Evolutionary conservation across 2,329 filamentous ascomycete genomes (phyloP), one percentile per base, ranked within the genome.

Genomic region (Phaeoacremonium minimum): DNA sequence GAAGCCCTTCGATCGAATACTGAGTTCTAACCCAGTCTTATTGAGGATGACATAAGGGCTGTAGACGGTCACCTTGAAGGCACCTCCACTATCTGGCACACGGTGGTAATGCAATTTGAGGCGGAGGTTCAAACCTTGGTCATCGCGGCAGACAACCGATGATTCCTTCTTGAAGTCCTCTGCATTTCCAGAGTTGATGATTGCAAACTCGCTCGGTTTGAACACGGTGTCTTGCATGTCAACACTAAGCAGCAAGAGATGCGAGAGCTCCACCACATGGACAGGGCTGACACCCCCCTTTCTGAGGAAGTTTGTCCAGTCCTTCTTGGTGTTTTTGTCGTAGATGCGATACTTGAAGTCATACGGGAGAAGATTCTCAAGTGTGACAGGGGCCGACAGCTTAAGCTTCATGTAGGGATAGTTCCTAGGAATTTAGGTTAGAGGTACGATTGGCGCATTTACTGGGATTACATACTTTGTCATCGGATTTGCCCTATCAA

Each of bases 301-400:
- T 39, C 93, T 81, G 32, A 98, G 67, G 65, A 98, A 98, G 58
- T 98, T 98, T 5, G 88, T 94, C 93, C 93, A 98, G 57, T 98
- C 93, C 57, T 94, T 95, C 70, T 91, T 94, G 0, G 90, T 96
- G 58, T 95, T 94, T 67, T 94, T 96, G 67, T 98, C 93, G 55
- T 97, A 98, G 37, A 98, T 97, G 37, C 91, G 82, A 60, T 98
- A 98, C 62, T 98, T 97, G 78, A 98, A 98, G 61, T 98, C 93
- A 55, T 93, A 97, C 0, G 93, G 93, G 26, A 98, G 66, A 30
- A 98, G 67, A 47, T 98, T 98, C 59, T 98, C 91, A 5, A 98
- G 75, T 33, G 95, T 91, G 12, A 98, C 80, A 0, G 94, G 93
- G 1, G 93, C 91, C 16, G 88, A 95, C 4, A 98, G 75, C 47